phyloP scores from a whole-genome alignment of 768 basidiomycete species.

The Phanerochaete sordida region DNA sequence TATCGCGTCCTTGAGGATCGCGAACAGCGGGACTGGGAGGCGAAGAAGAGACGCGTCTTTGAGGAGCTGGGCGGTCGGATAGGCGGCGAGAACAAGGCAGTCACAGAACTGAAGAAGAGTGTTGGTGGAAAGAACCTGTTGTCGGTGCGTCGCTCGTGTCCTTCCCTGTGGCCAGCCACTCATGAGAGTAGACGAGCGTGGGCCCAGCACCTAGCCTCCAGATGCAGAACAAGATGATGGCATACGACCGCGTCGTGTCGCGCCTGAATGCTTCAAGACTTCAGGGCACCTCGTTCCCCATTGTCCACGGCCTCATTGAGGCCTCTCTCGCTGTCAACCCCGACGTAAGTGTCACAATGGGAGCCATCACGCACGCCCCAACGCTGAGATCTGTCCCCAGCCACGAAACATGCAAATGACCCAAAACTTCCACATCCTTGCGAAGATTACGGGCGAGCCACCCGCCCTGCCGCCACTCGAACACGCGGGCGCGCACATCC shows the following conservation, averaged over 20 bases:
- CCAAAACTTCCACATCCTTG: conserved; percentile 68
- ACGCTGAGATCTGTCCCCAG: not conserved
- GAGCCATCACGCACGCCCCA: not conserved
- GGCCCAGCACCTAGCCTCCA: conserved; percentile 63
- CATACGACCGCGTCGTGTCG: conserved; percentile 79
- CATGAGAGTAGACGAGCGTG: conserved; percentile 33
- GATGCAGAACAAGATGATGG: conserved; percentile 95
- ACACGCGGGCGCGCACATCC: conserved; percentile 77
- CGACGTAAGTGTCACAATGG: conserved; percentile 42
- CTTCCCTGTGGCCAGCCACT: not conserved
- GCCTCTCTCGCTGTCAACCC: conserved; percentile 57
- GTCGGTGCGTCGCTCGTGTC: conserved; percentile 36
- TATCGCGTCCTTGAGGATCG: conserved; percentile 77
- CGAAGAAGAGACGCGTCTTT: conserved; percentile 83
- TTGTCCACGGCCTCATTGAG: conserved; percentile 68
- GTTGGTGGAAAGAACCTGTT: conserved; percentile 54
- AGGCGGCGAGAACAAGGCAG: conserved; percentile 48
- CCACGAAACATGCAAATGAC: conserved; percentile 58
- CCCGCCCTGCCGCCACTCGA: conserved; percentile 72
- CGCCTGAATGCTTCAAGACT: conserved; percentile 75
- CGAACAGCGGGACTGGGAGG: conserved; percentile 82
- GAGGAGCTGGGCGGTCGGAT: conserved; percentile 81
- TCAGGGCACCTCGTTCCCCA: conserved; percentile 69
- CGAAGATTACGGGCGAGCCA: conserved; percentile 75
- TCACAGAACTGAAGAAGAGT: conserved; percentile 61